Base-by-base conservation (phyloP, 306 rosid genomes). In the Begonia loranthoides region DNA sequence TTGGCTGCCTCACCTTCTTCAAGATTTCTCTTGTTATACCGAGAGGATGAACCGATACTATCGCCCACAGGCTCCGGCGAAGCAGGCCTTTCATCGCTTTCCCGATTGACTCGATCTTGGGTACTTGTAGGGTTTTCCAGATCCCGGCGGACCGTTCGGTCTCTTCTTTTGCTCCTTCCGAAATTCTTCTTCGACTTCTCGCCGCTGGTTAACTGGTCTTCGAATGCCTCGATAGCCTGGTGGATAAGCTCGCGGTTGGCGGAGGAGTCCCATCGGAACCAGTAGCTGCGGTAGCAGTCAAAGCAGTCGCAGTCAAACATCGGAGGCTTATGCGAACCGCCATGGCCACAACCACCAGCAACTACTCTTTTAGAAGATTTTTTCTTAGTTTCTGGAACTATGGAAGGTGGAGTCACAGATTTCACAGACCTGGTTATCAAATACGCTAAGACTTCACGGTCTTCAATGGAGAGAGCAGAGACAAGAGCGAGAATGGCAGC, bases 361-460 rank as follows among this genome's bases (percentile, higher is more conserved):
- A 59, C 34, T 7, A 68, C 16, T 14, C 71, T 70, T 17, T 57
- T 71, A 8, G 61, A 17, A 0, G 64, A 17, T 13, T 38, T 76
- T 39, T 57, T 65, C 66, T 55, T 66, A n/a, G 76, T 41, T 10
- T 51, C 56, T 15, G 4, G 65, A 49, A 9, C 15, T 8, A 59
- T 48, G 12, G 70, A 43, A 22, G 62, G 11, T 15, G 64, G n/a
- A 12, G 61, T 36, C 1, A 72, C 17, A 47, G 75, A 62, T 36
- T 68, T 68, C 41, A 69, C 34, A 51, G 89, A 77, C 55, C 66
- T 66, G 12, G 75, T 61, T 3, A 81, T 70, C 58, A 81, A 17
- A 60, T 81, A 81, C 14, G 84, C 89, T n/a, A 81, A 61, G 39
- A 77, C 89, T 36, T 81, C 81, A 4, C 75, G 76, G 68, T 77